phyloP scores from a whole-genome alignment of 116 monocot species.

The Dioscorea cayenensis region DNA sequence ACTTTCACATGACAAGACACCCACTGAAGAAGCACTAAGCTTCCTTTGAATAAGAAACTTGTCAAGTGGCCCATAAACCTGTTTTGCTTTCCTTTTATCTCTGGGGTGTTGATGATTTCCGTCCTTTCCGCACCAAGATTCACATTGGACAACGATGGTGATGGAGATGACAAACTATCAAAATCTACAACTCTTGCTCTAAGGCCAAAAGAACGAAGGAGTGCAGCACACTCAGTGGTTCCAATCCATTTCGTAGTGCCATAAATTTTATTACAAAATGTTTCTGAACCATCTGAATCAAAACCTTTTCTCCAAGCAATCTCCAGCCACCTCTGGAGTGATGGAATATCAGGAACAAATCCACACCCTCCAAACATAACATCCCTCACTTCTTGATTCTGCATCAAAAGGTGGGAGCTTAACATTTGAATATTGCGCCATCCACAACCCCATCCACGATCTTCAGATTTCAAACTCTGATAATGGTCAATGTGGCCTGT shows the following conservation, averaged over 20 bases:
- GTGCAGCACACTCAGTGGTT: slow-evolving; percentile 89
- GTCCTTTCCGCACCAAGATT: not conserved
- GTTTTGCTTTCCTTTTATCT: slow-evolving; percentile 22
- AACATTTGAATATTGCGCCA: slow-evolving; percentile 98
- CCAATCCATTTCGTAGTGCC: slow-evolving; percentile 89
- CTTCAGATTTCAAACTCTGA: slow-evolving; percentile 58
- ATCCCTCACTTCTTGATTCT: slow-evolving; percentile 62
- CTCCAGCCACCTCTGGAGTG: slow-evolving; percentile 94
- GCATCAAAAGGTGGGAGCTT: slow-evolving; percentile 70
- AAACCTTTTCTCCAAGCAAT: slow-evolving; percentile 90
- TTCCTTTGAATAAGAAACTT: slow-evolving; percentile 37
- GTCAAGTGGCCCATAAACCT: slow-evolving; percentile 76
- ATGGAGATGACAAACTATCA: slow-evolving; percentile 42
- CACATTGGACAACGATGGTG: slow-evolving; percentile 4
- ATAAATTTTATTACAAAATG: slow-evolving; percentile 56
- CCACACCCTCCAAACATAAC: slow-evolving; percentile 77
- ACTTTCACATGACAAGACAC: not conserved
- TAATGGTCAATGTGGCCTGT: slow-evolving; percentile 77
- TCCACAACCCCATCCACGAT: slow-evolving; percentile 96
- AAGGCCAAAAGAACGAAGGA: slow-evolving; percentile 85
- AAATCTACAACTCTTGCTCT: slow-evolving; percentile 87
- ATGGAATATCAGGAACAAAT: slow-evolving; percentile 91
- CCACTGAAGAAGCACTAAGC: not conserved
- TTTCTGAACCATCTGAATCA: slow-evolving; percentile 54
- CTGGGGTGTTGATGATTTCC: slow-evolving; percentile 3